Evolutionary conservation across 192 early-diverging fungal species (phyloP), one percentile per base, ranked within the genome.

Genomic region (Backusella sp.): DNA sequence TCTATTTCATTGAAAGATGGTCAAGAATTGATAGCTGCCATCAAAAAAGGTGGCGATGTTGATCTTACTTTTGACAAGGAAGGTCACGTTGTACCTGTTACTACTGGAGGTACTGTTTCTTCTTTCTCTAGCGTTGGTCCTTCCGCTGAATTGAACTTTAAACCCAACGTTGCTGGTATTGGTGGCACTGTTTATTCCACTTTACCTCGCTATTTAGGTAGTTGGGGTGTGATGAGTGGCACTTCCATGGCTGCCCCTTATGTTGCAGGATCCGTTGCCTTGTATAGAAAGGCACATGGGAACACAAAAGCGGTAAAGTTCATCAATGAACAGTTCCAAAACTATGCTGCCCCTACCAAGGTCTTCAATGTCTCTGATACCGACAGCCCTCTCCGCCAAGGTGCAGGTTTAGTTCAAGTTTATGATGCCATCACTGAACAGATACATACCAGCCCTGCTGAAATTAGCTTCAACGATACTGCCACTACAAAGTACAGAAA

Each of bases 201-300:
- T 4, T 78, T 88, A 75, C 84, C 88, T 41, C 68, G 85, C 19
- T 81, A 79, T 65, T 49, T 83, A 19, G 84, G 83, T 30, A 75
- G 78, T 5, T 88, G 86, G 65, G 66, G 56, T 73, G 9, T 73
- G 68, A 94, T 96, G 83, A 95, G 94, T 42, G 96, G 96, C 56
- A 97, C 95, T 7, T 95, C 94, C 68, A 96, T 96, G 94, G 93
- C 96, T 75, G 87, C 90, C 70, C 96, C 96, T 32, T 93, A 96
- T 73, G 91, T 94, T 68, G 88, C 88, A 68, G 96, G 96, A 17
- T 70, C 80, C 2, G 70, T 86, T 36, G 88, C 88, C n/a, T 66
- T 88, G 28, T 83, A 83, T 66, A 69, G 86, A 39, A 67, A 87
- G 36, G 46, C 73, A 23, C 35, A 19, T 14, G 66, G 73, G 15